phyloP scores from a whole-genome alignment of 139 green algal species.

The Spirogloea muscicola region DNA sequence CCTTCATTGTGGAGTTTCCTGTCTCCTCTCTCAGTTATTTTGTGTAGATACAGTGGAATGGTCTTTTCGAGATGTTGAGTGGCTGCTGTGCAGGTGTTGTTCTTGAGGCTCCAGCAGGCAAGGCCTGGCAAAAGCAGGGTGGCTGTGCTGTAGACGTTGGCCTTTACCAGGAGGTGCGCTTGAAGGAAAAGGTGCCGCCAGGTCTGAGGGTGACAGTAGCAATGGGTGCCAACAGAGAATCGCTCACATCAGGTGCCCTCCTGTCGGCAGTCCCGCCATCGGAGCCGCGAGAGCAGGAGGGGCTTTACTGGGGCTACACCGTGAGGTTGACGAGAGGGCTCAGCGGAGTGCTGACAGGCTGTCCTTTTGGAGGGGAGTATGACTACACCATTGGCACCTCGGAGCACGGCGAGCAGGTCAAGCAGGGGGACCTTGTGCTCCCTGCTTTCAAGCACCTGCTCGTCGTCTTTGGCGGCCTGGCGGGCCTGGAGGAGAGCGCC shows the following conservation, averaged over 20 bases:
- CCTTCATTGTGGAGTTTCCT: too few relatives aligned
- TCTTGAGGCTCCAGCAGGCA: background rate
- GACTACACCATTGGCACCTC: slow-evolving; percentile 46
- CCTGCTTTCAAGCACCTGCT: slow-evolving; percentile 67
- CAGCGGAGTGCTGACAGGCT: slow-evolving; percentile 55
- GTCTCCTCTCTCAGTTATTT: too few relatives aligned
- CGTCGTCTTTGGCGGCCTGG: slow-evolving; percentile 68
- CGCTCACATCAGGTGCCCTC: slow-evolving; percentile 12
- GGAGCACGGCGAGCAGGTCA: slow-evolving; percentile 40
- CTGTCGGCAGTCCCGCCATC: slow-evolving; percentile 45
- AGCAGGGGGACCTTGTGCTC: slow-evolving; percentile 51
- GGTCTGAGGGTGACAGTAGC: slow-evolving; percentile 19
- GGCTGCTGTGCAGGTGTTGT: too few relatives aligned
- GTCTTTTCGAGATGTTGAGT: too few relatives aligned
- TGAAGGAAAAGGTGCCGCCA: background rate
- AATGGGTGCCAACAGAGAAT: slow-evolving; percentile 12
- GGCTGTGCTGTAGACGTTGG: slow-evolving; percentile 35
- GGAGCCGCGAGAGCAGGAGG: slow-evolving; percentile 55
- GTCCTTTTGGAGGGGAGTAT: slow-evolving; percentile 47
- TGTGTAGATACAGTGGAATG: too few relatives aligned
- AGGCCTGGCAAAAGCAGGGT: background rate
- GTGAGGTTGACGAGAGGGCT: slow-evolving; percentile 68
- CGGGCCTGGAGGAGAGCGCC: slow-evolving; percentile 63
- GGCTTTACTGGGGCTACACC: slow-evolving; percentile 84
- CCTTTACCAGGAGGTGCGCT: slow-evolving; percentile 4